Base-by-base conservation (phyloP, 2,329 filamentous ascomycete genomes). In the Hypoxylon sp. region DNA sequence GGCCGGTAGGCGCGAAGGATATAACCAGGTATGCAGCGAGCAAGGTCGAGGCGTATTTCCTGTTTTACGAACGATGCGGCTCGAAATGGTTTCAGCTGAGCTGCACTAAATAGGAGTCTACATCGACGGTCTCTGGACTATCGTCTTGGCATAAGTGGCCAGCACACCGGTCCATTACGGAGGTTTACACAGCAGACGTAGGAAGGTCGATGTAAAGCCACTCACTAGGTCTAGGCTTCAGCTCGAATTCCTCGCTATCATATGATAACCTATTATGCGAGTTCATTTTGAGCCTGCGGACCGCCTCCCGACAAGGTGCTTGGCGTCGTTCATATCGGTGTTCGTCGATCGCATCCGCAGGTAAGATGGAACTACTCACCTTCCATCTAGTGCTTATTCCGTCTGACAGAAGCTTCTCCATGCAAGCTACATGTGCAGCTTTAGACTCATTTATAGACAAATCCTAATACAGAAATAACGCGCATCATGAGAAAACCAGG, bases 1-100 rank as follows among this genome's bases (percentile, higher is more conserved):
- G 13, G 26, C 39, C 46, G 44, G 53, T 14, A 10, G 33, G 22
- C 26, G 35, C 5, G 55, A 55, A 46, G 11, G 37, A 33, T 39
- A 13, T n/a, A 14, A 52, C 10, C 29, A 31, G 29, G 6, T 56
- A 48, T 46, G 26, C 19, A n/a, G 44, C 24, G 35, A 54, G 24
- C 53, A 31, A 58, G 47, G 14, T 39, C 26, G 48, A 57, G 51
- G 29, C 33, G 58, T 48, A 61, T 44, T 54, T 35, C n/a, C 22
- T 22, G 5, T 42, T 61, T 55, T 46, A 50, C 14, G 24, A 53
- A 24, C 47, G 9, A 33, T 58, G 29, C 52, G 13, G 47, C 46
- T 64, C 22, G 51, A 64, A 62, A 70, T 67, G 31, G 13, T 57
- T 67, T 65, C 61, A 67, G 67, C 64, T 70, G 64, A 57, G 29